Evolutionary conservation across 208 protist genomes (phyloP), one percentile per base, ranked within the genome.

Genomic region (Vickermania ingenoplastis): DNA sequence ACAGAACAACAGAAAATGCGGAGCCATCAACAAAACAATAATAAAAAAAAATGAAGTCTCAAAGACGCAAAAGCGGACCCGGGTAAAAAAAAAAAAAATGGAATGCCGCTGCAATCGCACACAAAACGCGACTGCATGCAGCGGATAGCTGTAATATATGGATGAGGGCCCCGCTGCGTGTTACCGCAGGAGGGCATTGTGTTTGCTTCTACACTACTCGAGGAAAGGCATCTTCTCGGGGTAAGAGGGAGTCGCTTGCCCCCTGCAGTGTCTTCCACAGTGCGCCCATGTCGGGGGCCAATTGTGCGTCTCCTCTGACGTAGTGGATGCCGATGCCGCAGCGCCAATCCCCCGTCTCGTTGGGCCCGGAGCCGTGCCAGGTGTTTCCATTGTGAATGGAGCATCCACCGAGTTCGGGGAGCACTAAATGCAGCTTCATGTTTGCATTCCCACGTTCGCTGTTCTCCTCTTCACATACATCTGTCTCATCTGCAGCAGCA

Each of bases 401-500:
- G 25, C 53, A 26, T 13, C 25, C n/a, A 58, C 53, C 21, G 11
- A 14, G 11, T 13, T 13, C 21, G 5, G 24, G 24, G 31, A 31
- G n/a, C 53, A 36, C 21, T 3, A 29, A n/a, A 17, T 11, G 7
- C 7, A 58, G 5, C 13, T 27, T 31, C 53, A 58, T 14, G 3
- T 26, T 24, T 5, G 25, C 7, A 5, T 13, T 54, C 50, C 7
- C 53, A 58, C 4, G 3, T 26, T 24, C 5, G 25, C 7, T 14
- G 7, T 54, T 21, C 7, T n/a, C n/a, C n/a, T n/a, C n/a, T n/a
- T n/a, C n/a, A n/a, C n/a, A n/a, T n/a, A n/a, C n/a, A n/a, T 54
- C 22, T 21, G 5, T 25, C 55, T 76, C 68, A 3, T 69, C 58
- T 45, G 73, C 49, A 1, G 69, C 72, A 3, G 69, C 72, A 41